These are phyloP conservation scores for Rosa chinensis DNA, from an alignment of 306 rosid species.

Conservation along the genomic window DNA sequence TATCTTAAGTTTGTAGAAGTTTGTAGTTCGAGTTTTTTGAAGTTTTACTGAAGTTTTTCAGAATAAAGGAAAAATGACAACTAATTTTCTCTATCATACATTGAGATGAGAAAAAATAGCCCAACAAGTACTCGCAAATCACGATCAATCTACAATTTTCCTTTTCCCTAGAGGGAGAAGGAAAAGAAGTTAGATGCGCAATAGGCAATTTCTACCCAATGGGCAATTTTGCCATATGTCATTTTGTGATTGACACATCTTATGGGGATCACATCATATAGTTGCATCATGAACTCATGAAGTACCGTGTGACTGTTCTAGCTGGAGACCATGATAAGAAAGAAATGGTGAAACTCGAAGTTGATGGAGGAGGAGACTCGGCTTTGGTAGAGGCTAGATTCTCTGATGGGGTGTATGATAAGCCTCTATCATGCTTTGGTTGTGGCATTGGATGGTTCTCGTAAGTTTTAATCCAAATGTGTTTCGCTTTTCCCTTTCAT, in stretches of 20 bases:
- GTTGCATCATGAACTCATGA: background rate
- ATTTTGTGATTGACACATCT: background rate
- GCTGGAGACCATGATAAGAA: constrained; percentile 18
- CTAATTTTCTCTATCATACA: no score
- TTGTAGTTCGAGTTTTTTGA: background rate
- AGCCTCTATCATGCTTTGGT: constrained; percentile 36
- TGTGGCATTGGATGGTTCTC: constrained; percentile 51
- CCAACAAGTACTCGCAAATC: background rate
- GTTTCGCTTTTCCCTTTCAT: background rate
- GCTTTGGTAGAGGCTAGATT: constrained; percentile 12
- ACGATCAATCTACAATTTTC: background rate
- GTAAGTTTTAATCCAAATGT: constrained; percentile 25
- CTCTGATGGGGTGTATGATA: constrained; percentile 32
- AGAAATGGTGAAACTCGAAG: constrained; percentile 22
- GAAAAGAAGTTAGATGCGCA: background rate
- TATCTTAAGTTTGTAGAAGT: background rate
- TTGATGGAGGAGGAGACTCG: constrained; percentile 20
- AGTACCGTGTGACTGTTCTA: background rate
- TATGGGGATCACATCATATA: background rate
- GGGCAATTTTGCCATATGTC: background rate
- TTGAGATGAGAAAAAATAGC: background rate
- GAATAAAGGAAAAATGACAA: background rate
- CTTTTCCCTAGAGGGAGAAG: background rate
- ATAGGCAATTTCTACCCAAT: background rate
- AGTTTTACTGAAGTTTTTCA: background rate